phyloP scores from a whole-genome alignment of 2,329 filamentous ascomycete species.

The Beauveria medogensis region DNA sequence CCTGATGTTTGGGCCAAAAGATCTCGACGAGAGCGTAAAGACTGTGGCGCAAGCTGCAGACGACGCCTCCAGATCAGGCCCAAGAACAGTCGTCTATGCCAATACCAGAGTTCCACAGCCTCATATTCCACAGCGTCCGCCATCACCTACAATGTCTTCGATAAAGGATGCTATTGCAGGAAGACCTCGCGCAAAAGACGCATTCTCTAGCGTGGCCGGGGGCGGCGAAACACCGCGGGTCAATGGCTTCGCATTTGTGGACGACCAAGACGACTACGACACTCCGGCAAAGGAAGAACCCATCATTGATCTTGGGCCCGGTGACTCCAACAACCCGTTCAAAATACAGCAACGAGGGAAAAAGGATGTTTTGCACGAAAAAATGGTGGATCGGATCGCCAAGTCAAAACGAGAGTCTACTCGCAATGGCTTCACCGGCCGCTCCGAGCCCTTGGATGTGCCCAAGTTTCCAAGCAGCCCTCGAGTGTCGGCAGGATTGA shows the following conservation, averaged over 20 bases:
- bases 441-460: constrained; percentile 50
- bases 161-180: constrained; percentile 79
- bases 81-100: constrained; percentile 68
- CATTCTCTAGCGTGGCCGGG: constrained; percentile 46
- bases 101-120: constrained; percentile 70
- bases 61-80: constrained; percentile 61
- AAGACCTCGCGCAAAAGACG: constrained; percentile 52
- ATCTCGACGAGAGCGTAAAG: constrained; percentile 48
- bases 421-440: constrained; percentile 52
- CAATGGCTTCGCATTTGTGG: constrained; percentile 90
- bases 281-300: constrained; percentile 21
- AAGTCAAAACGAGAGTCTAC: constrained; percentile 59
- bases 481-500: constrained; percentile 49
- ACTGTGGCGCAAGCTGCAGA: constrained; percentile 64
- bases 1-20: constrained; percentile 77
- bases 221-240: constrained; percentile 80
- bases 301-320: constrained; percentile 50
- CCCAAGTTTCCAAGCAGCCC: constrained; percentile 64
- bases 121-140: constrained; percentile 39
- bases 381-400: constrained; percentile 76
- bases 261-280: constrained; percentile 59
- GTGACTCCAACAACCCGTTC: constrained; percentile 69
- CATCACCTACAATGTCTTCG: constrained; percentile 77
- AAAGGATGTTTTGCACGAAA: constrained; percentile 74
- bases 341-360: constrained; percentile 65